Evolutionary conservation across 257 asterid genomes (phyloP), one percentile per base, ranked within the genome.

Genomic region (Gentiana macrophylla): DNA sequence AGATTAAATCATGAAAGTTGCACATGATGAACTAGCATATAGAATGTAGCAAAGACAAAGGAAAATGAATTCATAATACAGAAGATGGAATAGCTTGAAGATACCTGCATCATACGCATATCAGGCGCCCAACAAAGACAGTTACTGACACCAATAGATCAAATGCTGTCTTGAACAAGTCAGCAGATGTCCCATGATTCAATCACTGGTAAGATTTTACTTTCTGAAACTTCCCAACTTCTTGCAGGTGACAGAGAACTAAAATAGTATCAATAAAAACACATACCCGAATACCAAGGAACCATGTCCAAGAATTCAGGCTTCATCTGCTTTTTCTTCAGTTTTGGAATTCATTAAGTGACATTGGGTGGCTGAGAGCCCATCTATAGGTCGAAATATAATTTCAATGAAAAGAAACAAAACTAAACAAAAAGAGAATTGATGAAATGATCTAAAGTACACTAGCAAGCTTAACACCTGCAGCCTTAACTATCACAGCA

Each of bases 101-200:
- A 55, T 76, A 91, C 98, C 97, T 92, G 97, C 98, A 92, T 83
- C 95, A 88, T 92, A 45, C 98, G 97, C 97, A 92, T 92, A 85
- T 92, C 98, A 92, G 88, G 65, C 98, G 98, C 13, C 98, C 98
- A 66, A 92, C 98, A 74, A 92, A 92, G 53, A 92, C 86, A 41
- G 98, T 88, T 52, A 92, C 97, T 9, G 98, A 92, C 48, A 92
- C 98, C 73, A 92, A 76, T 52, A 92, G 84, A 75, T 92, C 98
- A 79, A 92, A 92, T 50, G 83, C 95, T 49, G 98, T 92, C 94
- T 92, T 92, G 60, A 92, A 92, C 55, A 92, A 80, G 77, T 92
- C 97, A 53, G 98, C 97, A 50, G 97, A 92, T 44, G 98, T 92
- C 82, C 98, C n/a, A n/a, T 92, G 78, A 74, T 41, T 50, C 61